Percentiles rank a stretch among this genome's conserved stretches.
These are phyloP conservation scores for Extremus antarcticus DNA, from an alignment of 495 filamentous ascomycete genomes.

Conservation along the genomic window DNA sequence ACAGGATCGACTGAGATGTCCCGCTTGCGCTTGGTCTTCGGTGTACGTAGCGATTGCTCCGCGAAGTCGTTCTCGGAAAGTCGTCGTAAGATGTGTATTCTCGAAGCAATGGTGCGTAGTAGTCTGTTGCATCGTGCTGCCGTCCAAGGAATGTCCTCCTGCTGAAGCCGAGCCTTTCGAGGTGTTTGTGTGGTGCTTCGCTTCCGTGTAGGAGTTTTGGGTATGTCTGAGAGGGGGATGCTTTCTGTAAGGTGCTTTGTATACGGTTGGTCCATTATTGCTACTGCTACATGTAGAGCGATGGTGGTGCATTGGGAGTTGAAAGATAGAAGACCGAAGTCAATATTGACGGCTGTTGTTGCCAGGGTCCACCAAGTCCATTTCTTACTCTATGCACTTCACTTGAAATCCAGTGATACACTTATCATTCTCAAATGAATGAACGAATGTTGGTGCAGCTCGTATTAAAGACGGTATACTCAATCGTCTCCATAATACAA, in stretches of 20 bases:
- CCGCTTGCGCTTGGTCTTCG: background rate
- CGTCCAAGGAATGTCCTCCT: background rate
- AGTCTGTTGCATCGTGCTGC: conserved; percentile 1
- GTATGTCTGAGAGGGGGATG: background rate
- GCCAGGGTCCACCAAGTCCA: no score
- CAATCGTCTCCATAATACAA: no score
- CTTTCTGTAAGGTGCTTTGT: background rate
- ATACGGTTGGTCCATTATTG: background rate
- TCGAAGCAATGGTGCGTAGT: background rate
- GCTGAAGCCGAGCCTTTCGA: background rate
- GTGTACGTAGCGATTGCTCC: background rate
- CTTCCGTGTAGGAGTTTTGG: background rate
- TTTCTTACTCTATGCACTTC: no score
- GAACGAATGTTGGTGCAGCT: no score
- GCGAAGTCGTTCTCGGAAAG: background rate
- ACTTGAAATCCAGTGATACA: no score
- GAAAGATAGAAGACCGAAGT: no score
- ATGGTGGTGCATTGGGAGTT: no score
- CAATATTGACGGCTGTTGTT: no score
- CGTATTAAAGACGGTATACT: no score
- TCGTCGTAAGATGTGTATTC: background rate
- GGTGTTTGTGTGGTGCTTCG: background rate
- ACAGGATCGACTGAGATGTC: background rate
- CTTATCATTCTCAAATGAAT: no score
- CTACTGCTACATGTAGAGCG: background rate